Evolutionary conservation across 139 green algal species (phyloP).

Genomic region (Haematococcus lacustris): DNA sequence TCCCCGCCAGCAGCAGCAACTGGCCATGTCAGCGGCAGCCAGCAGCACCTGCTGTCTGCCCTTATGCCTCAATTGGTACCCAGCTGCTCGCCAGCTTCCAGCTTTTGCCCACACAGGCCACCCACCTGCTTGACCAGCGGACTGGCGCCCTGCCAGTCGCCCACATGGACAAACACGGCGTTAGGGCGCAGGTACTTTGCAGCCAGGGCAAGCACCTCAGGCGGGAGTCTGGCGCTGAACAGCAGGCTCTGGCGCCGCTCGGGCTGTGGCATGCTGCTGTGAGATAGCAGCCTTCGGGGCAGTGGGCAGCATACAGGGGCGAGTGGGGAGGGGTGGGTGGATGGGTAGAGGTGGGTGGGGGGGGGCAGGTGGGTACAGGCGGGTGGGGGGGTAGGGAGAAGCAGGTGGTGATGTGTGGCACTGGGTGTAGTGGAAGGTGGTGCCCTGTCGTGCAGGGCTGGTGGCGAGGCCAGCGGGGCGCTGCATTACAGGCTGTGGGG

Average conservation of each 20-base stretch:
- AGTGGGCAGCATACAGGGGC: neutral
- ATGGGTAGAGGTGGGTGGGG: neutral
- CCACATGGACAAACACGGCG: conserved; percentile 2
- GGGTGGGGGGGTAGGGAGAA: too few species aligned
- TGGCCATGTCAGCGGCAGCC: too few species aligned
- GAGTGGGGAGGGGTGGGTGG: neutral
- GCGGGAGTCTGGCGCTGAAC: neutral
- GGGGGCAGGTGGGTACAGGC: neutral
- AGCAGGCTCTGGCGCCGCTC: conserved; percentile 13
- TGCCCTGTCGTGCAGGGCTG: neutral
- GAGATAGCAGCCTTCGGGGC: conserved; percentile 10
- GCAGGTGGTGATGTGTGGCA: too few species aligned
- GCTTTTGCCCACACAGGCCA: neutral
- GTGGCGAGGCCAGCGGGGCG: too few species aligned
- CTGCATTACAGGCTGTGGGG: neutral
- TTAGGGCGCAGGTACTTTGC: neutral
- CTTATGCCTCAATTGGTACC: neutral
- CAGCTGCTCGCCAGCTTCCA: too few species aligned
- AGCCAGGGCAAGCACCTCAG: conserved; percentile 16
- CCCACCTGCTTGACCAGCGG: conserved; percentile 2
- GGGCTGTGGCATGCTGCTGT: conserved; percentile 9
- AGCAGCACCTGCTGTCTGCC: too few species aligned
- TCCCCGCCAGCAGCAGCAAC: too few species aligned
- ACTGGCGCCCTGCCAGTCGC: neutral
- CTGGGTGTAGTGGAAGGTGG: too few species aligned